These are phyloP conservation scores for Cordyceps militaris DNA, from an alignment of 2,329 filamentous ascomycete species.

Conservation along the genomic window DNA sequence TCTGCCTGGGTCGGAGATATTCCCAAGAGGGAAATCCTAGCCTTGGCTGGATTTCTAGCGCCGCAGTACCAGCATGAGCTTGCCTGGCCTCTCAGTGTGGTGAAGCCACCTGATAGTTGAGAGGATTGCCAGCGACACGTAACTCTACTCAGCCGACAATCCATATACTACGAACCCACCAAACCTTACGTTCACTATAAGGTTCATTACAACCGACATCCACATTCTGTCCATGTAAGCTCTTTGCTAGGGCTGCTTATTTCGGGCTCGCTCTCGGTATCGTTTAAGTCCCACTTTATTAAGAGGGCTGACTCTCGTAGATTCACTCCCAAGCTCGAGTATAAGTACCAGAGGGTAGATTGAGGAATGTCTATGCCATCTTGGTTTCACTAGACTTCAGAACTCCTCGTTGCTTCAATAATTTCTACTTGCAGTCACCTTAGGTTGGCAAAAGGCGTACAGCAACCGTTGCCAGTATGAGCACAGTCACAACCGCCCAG, in stretches of 20 bases:
- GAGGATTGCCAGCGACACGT: background rate
- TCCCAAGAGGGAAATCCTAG: constrained; percentile 11
- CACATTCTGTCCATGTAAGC: background rate
- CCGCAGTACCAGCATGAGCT: constrained; percentile 10
- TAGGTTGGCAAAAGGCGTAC: background rate
- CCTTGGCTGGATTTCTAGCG: constrained; percentile 10
- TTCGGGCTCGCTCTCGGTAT: constrained; percentile 14
- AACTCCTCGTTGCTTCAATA: background rate
- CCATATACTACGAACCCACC: background rate
- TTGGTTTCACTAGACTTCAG: background rate
- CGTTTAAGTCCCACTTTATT: constrained; percentile 11
- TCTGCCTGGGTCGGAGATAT: constrained; percentile 16
- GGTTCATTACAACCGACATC: background rate
- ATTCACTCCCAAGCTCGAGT: background rate
- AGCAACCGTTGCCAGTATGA: constrained; percentile 10
- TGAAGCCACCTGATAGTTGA: background rate
- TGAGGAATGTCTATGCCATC: background rate
- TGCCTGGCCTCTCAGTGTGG: constrained; percentile 13
- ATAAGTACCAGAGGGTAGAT: background rate
- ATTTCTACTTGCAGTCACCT: background rate
- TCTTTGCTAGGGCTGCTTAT: background rate
- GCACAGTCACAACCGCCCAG: constrained; percentile 20
- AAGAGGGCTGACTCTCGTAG: background rate
- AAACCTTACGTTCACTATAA: background rate
- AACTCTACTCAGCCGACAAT: background rate